These are phyloP conservation scores for Cerrena zonata DNA, from an alignment of 1,284 basidiomycete species.

Conservation along the genomic window DNA sequence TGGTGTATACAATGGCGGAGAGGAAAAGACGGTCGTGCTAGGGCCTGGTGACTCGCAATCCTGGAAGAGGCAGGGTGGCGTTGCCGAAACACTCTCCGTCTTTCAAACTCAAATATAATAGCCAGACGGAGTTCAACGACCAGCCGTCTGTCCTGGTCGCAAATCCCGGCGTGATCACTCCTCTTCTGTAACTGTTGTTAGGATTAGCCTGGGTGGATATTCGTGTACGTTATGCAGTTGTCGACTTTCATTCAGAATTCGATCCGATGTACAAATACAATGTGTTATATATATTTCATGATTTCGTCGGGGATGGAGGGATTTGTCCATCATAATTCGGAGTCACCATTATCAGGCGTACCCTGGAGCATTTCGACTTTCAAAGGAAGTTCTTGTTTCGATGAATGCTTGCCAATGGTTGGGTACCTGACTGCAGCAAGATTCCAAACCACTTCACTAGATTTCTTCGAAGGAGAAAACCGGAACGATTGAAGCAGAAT, in stretches of 20 bases:
- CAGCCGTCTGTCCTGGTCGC: not conserved
- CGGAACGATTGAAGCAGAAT: slow-evolving; percentile 6
- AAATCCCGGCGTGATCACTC: not conserved
- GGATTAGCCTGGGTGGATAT: too few relatives aligned
- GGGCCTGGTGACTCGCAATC: not conserved
- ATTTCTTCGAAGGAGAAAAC: slow-evolving; percentile 5
- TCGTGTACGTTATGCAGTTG: not conserved
- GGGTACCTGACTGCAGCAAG: slow-evolving; percentile 10
- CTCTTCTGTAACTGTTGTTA: not conserved
- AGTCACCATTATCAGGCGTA: too few relatives aligned
- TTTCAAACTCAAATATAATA: not conserved
- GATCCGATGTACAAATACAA: not conserved
- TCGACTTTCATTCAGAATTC: not conserved
- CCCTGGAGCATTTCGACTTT: slow-evolving; percentile 1
- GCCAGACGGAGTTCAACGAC: not conserved
- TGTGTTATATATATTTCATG: not conserved
- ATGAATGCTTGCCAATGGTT: slow-evolving; percentile 8
- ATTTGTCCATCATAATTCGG: not conserved
- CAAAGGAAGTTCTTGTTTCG: slow-evolving; percentile 7
- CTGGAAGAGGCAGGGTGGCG: not conserved
- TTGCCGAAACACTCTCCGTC: not conserved
- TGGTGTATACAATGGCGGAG: not conserved
- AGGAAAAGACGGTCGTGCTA: not conserved
- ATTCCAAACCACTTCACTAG: slow-evolving; percentile 13
- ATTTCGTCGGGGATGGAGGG: not conserved